A percentile compares a stretch with the other conserved stretches of the same genome.
These are phyloP conservation scores for Spirogloea muscicola DNA, from an alignment of 139 green algal species.

Conservation along the genomic window DNA sequence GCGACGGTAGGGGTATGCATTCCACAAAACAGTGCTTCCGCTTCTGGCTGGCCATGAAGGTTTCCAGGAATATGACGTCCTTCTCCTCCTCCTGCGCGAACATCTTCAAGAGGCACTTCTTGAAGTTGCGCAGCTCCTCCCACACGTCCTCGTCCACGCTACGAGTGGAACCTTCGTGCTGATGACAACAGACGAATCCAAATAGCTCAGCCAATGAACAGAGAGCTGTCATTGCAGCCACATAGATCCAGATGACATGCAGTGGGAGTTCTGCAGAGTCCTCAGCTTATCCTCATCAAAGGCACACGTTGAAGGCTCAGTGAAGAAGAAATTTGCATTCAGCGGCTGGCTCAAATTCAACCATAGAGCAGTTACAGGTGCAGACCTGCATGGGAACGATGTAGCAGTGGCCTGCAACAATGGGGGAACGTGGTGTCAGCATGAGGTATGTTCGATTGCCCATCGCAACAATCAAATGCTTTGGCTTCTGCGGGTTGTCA, in stretches of 20 bases:
- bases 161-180: slow-evolving; percentile 41
- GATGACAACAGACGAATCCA: no score
- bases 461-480: slow-evolving; percentile 77
- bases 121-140: slow-evolving; percentile 97
- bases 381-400: slow-evolving; percentile 70
- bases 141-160: slow-evolving; percentile 68
- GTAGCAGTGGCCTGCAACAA: slow-evolving; percentile 77
- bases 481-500: slow-evolving; percentile 36
- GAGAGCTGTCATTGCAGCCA: no score
- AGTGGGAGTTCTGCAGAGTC: no score
- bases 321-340: no score
- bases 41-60: slow-evolving; percentile 54
- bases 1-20: slow-evolving; percentile 66
- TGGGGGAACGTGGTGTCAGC: slow-evolving; percentile 62
- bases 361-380: no score
- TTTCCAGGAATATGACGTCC: slow-evolving; percentile 85
- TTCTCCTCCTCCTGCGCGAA: slow-evolving; percentile 14
- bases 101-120: slow-evolving; percentile 90
- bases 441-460: slow-evolving; percentile 76
- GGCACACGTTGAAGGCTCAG: no score
- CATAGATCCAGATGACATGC: no score
- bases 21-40: slow-evolving; percentile 78
- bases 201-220: no score
- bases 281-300: no score
- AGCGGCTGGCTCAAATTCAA: no score